Evolutionary conservation across 225 moss, liverwort and hornwort species (phyloP).

Genomic region (Pleurozium schreberi): DNA sequence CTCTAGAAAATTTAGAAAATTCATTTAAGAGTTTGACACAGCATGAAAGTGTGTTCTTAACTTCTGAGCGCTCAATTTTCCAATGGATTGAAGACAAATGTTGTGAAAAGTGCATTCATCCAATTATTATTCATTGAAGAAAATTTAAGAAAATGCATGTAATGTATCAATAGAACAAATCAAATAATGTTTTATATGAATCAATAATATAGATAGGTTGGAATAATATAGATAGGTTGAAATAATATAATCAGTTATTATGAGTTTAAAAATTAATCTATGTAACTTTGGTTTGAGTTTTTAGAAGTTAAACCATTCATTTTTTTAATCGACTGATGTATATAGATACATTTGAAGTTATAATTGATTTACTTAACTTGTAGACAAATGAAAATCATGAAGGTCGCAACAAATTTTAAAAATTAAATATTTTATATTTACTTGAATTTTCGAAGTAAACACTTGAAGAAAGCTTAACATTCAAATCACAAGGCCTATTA

Average conservation of each 20-base stretch:
- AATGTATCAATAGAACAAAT: fast-evolving
- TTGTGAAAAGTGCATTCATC: too few relatives aligned
- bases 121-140: background rate
- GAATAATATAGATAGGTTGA: background rate
- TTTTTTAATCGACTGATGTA: too few relatives aligned
- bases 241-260: background rate
- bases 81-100: background rate
- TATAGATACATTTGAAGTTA: background rate
- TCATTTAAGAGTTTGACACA: fast-evolving
- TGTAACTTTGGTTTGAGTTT: background rate
- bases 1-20: background rate
- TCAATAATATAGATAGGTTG: background rate
- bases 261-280: background rate
- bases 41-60: background rate
- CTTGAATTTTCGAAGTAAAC: background rate
- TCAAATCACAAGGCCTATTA: background rate
- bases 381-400: background rate
- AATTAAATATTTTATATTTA: too few relatives aligned
- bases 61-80: background rate
- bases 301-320: background rate
- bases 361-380: background rate
- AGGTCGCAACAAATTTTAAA: too few relatives aligned
- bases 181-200: background rate
- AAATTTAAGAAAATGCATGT: background rate
- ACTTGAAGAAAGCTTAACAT: background rate